Conservation (phyloP, 768 basidiomycete genomes). For the Russula virescens region DNA sequence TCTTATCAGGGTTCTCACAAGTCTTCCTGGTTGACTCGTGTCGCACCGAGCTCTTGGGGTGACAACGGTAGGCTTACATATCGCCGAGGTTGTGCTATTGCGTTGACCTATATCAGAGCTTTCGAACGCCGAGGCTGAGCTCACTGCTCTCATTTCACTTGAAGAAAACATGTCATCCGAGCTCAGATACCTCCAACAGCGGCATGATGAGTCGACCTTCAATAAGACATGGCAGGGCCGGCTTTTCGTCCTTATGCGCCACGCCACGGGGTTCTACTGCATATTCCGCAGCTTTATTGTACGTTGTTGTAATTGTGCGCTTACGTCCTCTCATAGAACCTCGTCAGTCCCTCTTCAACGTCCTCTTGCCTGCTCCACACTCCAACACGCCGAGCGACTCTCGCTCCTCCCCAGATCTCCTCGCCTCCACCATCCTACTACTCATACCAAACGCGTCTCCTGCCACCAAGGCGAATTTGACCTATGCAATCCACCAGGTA, state of each 20-base stretch:
- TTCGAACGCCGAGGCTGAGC: slow-evolving; percentile 16
- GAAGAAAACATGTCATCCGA: slow-evolving; percentile 20
- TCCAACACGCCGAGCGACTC: slow-evolving; percentile 26
- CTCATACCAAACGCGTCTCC: slow-evolving; percentile 28
- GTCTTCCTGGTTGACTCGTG: slow-evolving; percentile 43
- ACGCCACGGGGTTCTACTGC: slow-evolving; percentile 21
- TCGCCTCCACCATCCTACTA: slow-evolving; percentile 40
- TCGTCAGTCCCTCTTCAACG: slow-evolving; percentile 45
- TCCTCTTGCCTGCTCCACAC: slow-evolving; percentile 36
- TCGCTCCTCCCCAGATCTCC: slow-evolving; percentile 38
- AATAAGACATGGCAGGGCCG: slow-evolving; percentile 18
- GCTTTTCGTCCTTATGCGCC: slow-evolving; percentile 19
- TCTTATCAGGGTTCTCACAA: slow-evolving; percentile 20
- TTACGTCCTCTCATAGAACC: not conserved
- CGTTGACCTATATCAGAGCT: slow-evolving; percentile 23
- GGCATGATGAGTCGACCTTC: slow-evolving; percentile 10
- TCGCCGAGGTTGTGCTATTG: not conserved
- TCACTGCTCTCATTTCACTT: slow-evolving; percentile 18
- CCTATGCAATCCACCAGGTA: slow-evolving; percentile 45
- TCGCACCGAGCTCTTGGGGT: slow-evolving; percentile 47
- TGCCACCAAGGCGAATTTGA: slow-evolving; percentile 30
- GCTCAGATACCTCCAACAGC: slow-evolving; percentile 16
- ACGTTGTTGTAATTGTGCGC: not conserved
- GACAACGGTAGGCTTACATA: slow-evolving; percentile 31
- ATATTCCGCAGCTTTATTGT: slow-evolving; percentile 36